Conservation (phyloP, 208 protist species). For the Acanthamoeba culbertsoni region DNA sequence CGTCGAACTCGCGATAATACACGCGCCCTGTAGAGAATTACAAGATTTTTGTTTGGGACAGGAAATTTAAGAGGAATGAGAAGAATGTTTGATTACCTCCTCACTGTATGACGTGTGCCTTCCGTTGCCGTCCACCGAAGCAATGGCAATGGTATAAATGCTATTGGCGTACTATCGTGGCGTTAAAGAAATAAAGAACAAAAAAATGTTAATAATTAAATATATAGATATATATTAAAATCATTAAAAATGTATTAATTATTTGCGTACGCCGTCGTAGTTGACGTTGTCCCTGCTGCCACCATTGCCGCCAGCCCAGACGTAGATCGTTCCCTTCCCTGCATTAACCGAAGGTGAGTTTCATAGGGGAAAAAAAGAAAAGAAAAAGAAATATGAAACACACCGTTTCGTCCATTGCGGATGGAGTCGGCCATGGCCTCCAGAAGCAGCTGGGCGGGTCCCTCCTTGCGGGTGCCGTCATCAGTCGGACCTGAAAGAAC, state of each 20-base stretch:
- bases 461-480: neutral
- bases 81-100: too few relatives aligned
- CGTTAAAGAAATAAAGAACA: neutral
- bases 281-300: slow-evolving; percentile 12
- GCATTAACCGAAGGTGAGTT: neutral
- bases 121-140: neutral
- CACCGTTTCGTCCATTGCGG: neutral
- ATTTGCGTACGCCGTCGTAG: slow-evolving; percentile 12
- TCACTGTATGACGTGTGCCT: neutral
- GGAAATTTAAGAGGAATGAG: too few relatives aligned
- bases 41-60: neutral
- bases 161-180: neutral
- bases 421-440: neutral
- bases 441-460: neutral
- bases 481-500: neutral
- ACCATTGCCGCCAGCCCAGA: slow-evolving; percentile 24
- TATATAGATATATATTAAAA: neutral
- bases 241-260: neutral
- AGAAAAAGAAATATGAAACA: neutral
- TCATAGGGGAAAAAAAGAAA: neutral
- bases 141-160: slow-evolving; percentile 7
- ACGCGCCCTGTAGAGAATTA: neutral
- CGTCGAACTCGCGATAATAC: neutral
- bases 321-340: slow-evolving; percentile 31
- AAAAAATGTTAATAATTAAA: neutral